Evolutionary conservation across 1,284 basidiomycete species (phyloP).

Genomic region (Rhodofomes roseus): DNA sequence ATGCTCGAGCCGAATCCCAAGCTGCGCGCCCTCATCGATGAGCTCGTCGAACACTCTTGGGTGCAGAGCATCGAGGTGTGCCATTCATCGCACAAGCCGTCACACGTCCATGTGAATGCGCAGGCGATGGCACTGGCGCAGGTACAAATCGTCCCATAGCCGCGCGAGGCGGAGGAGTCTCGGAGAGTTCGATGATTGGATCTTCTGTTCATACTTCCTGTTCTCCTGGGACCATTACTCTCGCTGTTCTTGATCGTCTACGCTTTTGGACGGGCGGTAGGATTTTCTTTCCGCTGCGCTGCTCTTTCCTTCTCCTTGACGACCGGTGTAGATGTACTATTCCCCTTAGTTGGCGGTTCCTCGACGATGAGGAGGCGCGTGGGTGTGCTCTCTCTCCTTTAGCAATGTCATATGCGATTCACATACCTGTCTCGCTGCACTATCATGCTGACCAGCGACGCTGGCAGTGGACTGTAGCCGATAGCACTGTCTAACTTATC

Average conservation of each 20-base stretch:
- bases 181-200: slow-evolving; percentile 7
- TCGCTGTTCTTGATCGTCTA: slow-evolving; percentile 3
- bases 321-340: slow-evolving; percentile 30
- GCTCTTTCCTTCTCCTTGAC: slow-evolving; percentile 12
- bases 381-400: slow-evolving; percentile 14
- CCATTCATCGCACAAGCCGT: slow-evolving; percentile 53
- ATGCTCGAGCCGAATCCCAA: slow-evolving; percentile 97
- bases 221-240: slow-evolving; percentile 3
- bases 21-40: slow-evolving; percentile 76
- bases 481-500: slow-evolving; percentile 9
- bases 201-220: slow-evolving; percentile 7
- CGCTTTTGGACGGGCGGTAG: slow-evolving; percentile 1
- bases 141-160: slow-evolving; percentile 19
- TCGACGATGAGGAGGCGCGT: slow-evolving; percentile 11
- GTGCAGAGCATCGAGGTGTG: slow-evolving; percentile 76
- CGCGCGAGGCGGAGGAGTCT: neutral
- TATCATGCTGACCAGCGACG: slow-evolving; percentile 1
- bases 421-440: slow-evolving; percentile 3
- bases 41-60: slow-evolving; percentile 84
- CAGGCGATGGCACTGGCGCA: slow-evolving; percentile 25
- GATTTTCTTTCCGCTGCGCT: neutral
- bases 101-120: slow-evolving; percentile 55
- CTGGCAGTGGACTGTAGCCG: slow-evolving; percentile 6
- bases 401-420: slow-evolving; percentile 20
- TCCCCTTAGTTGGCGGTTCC: slow-evolving; percentile 23